Evolutionary conservation across 306 rosid genomes (phyloP).

Genomic region (Crataegus laevigata): DNA sequence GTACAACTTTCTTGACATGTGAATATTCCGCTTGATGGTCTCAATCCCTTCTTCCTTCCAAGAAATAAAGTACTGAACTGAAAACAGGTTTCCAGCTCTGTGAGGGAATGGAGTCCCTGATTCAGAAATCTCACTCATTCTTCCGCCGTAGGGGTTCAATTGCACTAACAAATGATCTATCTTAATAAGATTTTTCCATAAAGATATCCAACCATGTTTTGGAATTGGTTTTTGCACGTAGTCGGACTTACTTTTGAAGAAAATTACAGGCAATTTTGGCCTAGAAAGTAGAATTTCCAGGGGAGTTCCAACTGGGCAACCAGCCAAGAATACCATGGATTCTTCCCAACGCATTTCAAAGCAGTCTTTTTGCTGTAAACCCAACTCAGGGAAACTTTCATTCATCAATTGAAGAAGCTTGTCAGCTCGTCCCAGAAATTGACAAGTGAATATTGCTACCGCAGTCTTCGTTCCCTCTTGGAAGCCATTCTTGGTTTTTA

Average conservation of each 20-base stretch:
- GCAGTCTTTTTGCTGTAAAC: not conserved
- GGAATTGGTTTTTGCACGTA: slow-evolving; percentile 1
- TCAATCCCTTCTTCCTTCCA: not conserved
- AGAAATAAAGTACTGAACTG: not conserved
- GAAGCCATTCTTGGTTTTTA: not conserved
- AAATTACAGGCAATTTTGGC: not conserved
- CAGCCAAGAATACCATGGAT: not conserved
- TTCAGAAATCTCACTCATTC: not conserved
- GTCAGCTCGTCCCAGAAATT: not conserved
- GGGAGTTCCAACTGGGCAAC: slow-evolving; percentile 2
- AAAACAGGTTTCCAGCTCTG: not conserved
- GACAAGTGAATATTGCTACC: not conserved
- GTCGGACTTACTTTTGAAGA: not conserved
- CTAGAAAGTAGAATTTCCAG: not conserved
- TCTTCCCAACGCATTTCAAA: slow-evolving; percentile 5
- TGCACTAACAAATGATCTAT: not conserved
- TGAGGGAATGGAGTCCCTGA: not conserved
- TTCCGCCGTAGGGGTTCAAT: not conserved
- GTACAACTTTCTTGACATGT: not conserved
- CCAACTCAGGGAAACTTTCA: slow-evolving; percentile 6
- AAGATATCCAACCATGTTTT: not conserved
- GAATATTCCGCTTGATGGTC: not conserved
- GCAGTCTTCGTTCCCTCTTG: not conserved
- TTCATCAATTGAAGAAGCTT: not conserved
- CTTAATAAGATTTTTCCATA: not conserved